Evolutionary conservation across 192 early-diverging fungal species (phyloP).

Genomic region (Backusella psychrophila): DNA sequence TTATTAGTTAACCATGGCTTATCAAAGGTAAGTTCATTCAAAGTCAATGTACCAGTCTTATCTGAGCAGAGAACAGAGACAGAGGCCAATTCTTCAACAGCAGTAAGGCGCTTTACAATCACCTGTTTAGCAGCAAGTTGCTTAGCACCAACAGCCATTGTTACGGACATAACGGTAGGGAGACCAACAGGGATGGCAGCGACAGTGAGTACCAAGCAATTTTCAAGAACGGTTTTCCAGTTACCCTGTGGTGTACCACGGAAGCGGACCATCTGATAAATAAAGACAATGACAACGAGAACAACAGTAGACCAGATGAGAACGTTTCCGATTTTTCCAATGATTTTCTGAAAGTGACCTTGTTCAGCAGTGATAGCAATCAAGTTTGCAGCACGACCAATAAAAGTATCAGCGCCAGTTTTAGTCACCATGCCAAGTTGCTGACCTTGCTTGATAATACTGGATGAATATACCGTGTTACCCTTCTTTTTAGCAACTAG

Average conservation of each 20-base stretch:
- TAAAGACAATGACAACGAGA: slow-evolving; percentile 77
- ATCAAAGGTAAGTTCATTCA: slow-evolving; percentile 93
- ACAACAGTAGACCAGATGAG: slow-evolving; percentile 80
- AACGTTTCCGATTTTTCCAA: slow-evolving; percentile 92
- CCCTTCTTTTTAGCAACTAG: slow-evolving; percentile 84
- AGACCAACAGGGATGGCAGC: slow-evolving; percentile 94
- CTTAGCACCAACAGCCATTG: slow-evolving; percentile 95
- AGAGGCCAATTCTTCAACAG: slow-evolving; percentile 93
- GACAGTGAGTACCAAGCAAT: slow-evolving; percentile 87
- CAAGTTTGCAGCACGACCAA: slow-evolving; percentile 91
- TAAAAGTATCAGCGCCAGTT: slow-evolving; percentile 92
- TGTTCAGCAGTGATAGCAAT: slow-evolving; percentile 90
- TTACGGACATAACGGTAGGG: slow-evolving; percentile 94
- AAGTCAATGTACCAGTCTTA: slow-evolving; percentile 91
- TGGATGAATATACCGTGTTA: slow-evolving; percentile 86
- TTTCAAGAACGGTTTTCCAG: slow-evolving; percentile 61
- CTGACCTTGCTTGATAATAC: slow-evolving; percentile 93
- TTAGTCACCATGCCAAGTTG: slow-evolving; percentile 90
- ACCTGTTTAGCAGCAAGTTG: slow-evolving; percentile 91
- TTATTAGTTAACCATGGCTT: slow-evolving; percentile 72
- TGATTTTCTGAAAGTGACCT: slow-evolving; percentile 97
- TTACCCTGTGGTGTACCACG: slow-evolving; percentile 47
- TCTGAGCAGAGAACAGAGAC: slow-evolving; percentile 83
- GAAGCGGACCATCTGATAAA: slow-evolving; percentile 65
- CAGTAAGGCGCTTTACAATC: slow-evolving; percentile 93